These are phyloP conservation scores for Mycena filopes DNA, from an alignment of 768 basidiomycete species.

Conservation along the genomic window DNA sequence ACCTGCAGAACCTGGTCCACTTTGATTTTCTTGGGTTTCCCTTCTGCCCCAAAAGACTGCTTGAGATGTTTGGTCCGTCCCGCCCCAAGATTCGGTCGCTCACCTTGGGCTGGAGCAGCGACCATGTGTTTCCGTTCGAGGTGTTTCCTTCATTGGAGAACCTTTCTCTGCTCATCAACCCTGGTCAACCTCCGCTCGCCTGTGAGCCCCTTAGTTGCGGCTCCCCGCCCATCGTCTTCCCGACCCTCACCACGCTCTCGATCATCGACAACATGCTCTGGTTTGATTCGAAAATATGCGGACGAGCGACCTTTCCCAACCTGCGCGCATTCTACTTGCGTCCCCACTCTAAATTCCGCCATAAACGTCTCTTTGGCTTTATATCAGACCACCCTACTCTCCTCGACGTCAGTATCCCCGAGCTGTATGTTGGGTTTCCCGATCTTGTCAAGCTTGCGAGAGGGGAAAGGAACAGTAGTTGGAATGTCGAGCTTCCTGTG, in stretches of 20 bases:
- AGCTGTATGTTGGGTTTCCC: neutral
- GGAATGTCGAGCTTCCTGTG: neutral
- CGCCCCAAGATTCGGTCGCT: slow-evolving; percentile 1
- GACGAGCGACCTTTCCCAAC: slow-evolving; percentile 3
- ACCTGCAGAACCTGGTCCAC: slow-evolving; percentile 6
- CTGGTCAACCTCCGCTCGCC: neutral
- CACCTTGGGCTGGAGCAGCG: neutral
- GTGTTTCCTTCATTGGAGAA: neutral
- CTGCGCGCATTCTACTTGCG: neutral
- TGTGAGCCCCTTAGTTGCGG: neutral
- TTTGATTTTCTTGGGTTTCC: neutral
- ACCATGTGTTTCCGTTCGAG: slow-evolving; percentile 3
- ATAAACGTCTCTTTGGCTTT: neutral
- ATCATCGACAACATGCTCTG: slow-evolving; percentile 2
- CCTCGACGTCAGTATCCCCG: neutral
- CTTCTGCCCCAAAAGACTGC: neutral
- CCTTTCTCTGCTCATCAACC: neutral
- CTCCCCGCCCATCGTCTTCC: too few species aligned
- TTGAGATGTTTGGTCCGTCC: neutral
- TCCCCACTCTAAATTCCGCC: neutral
- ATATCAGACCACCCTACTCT: neutral
- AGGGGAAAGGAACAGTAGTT: neutral
- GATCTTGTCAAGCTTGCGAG: slow-evolving; percentile 1
- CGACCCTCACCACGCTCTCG: slow-evolving; percentile 3
- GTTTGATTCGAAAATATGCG: neutral